Base-by-base conservation (phyloP, 495 filamentous ascomycete genomes). In the Penicillium arizonense region DNA sequence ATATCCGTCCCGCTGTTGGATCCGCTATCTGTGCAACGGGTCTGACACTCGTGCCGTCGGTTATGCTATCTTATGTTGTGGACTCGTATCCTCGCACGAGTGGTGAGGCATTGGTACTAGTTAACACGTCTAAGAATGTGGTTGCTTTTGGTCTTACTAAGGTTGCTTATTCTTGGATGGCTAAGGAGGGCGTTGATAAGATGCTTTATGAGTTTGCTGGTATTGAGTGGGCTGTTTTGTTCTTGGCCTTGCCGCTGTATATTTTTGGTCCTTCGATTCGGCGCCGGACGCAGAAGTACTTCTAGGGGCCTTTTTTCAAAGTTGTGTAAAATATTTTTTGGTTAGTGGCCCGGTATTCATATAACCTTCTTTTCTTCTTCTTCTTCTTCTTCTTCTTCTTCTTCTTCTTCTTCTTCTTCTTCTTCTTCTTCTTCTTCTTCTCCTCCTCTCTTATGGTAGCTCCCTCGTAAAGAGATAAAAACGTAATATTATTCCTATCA, bases 61-160 rank as follows among this genome's bases (percentile, higher is more conserved):
- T 67, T 1, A 65, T 69, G 61, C 56, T 69, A n/a, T 65, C 67
- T 5, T 67, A 67, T 40, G 62, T 69, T 11, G 67, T 69, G 14
- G 67, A 69, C 23, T 50, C 64, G 1, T 69, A 67, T 36, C 67
- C 67, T 13, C 38, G 50, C 5, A 51, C 51, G 8, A 64, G 64
- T 23, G 64, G 61, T 11, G 67, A 69, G 55, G 67, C 67, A 1
- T 52, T 69, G 34, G 67, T 69, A 2, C 37, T 63, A 23, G 62
- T 74, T n/a, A 74, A 74, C 50, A 58, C 68, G 0, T 68, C 69
- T 2, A 74, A 74, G 65, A 74, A 74, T 48, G 53, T 71, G 3
- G 63, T 74, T 45, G 71, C 71, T 0, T 74, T 74, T 53, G 71
- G 71, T 1, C 35, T 74, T 21, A 58, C 66, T 1, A 58, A 58